These are phyloP conservation scores for Boletus fagicola DNA, from an alignment of 768 basidiomycete genomes.

Conservation along the genomic window DNA sequence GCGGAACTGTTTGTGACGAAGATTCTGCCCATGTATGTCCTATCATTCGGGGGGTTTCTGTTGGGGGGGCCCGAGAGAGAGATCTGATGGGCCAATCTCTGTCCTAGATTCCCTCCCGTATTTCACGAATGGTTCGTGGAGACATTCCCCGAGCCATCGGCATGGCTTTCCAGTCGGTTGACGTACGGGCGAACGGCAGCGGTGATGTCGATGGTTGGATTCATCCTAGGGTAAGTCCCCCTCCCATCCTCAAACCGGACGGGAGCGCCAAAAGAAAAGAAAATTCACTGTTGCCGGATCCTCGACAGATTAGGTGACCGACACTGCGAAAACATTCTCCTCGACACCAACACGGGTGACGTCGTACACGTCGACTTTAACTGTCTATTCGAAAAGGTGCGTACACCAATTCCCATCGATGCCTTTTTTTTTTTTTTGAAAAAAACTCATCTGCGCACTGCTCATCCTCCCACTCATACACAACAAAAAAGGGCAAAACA, in stretches of 20 bases:
- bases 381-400: constrained; percentile 93
- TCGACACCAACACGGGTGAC: constrained; percentile 86
- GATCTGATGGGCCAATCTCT: not conserved
- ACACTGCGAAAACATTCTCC: constrained; percentile 93
- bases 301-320: constrained; percentile 85
- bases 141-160: constrained; percentile 94
- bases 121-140: constrained; percentile 98
- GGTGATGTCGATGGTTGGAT: constrained; percentile 99
- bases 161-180: constrained; percentile 89
- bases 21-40: constrained; percentile 56
- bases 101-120: constrained; percentile 68
- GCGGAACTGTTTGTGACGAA: constrained; percentile 50
- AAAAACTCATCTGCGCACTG: not conserved
- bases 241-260: no score
- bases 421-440: not conserved
- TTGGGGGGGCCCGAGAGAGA: no score
- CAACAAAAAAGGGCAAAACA: constrained; percentile 57
- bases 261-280: not conserved
- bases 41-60: not conserved
- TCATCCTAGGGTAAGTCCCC: constrained; percentile 80
- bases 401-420: not conserved
- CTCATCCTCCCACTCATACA: not conserved
- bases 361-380: constrained; percentile 97
- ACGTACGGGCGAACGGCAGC: constrained; percentile 87
- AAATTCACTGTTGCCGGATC: not conserved